Evolutionary conservation across 2,329 filamentous ascomycete species (phyloP).

Genomic region (Ophiocordyceps australis): DNA sequence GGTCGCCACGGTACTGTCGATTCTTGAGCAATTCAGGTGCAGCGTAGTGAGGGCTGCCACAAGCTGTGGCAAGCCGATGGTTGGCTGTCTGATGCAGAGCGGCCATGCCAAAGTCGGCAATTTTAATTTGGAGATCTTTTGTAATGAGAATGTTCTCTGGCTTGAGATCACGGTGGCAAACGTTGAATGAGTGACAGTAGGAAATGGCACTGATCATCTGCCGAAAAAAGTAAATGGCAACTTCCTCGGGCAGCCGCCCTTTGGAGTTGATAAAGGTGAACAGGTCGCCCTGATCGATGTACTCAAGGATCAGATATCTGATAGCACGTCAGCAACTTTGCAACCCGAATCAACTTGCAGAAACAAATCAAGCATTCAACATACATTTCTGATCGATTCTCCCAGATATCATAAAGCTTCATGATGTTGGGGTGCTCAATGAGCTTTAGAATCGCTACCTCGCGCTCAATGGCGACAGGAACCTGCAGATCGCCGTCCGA

Average conservation of each 20-base stretch:
- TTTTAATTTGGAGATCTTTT: constrained; percentile 59
- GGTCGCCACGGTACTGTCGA: constrained; percentile 62
- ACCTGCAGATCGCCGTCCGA: constrained; percentile 49
- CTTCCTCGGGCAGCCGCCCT: constrained; percentile 59
- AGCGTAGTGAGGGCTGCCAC: constrained; percentile 92
- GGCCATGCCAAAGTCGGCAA: constrained; percentile 97
- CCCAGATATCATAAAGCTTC: constrained; percentile 91
- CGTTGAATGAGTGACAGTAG: constrained; percentile 87
- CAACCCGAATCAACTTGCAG: too few species aligned
- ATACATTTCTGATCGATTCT: constrained; percentile 87
- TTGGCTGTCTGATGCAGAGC: constrained; percentile 67
- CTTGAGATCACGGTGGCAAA: constrained; percentile 91
- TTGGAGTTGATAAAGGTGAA: constrained; percentile 69
- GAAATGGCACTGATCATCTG: constrained; percentile 86
- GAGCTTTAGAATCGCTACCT: constrained; percentile 93
- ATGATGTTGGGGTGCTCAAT: constrained; percentile 92
- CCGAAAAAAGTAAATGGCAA: constrained; percentile 71
- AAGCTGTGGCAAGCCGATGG: constrained; percentile 71
- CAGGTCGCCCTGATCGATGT: constrained; percentile 61
- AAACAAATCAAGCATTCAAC: constrained; percentile 12
- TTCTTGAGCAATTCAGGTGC: constrained; percentile 79
- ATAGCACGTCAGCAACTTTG: constrained; percentile 3
- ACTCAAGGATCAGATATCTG: constrained; percentile 90
- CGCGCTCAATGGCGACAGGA: constrained; percentile 78
- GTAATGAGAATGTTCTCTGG: constrained; percentile 92